Evolutionary conservation across 164 flowering plant genomes (phyloP).

Genomic region (Saururus chinensis): DNA sequence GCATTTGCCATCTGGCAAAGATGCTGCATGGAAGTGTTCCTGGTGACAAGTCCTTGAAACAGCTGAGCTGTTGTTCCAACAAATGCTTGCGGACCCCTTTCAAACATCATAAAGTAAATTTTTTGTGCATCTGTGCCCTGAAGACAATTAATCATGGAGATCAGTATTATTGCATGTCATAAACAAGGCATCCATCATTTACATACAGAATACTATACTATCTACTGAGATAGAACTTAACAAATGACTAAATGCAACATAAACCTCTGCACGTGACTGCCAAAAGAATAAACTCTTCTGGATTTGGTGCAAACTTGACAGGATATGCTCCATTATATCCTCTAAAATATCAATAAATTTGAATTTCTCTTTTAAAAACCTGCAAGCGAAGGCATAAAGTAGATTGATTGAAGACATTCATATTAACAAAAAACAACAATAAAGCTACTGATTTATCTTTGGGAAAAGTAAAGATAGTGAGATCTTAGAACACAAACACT

Average conservation of each 20-base stretch:
- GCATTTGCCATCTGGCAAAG: slow-evolving; percentile 45
- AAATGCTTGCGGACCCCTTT: slow-evolving; percentile 86
- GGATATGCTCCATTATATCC: slow-evolving; percentile 50
- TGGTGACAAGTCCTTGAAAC: slow-evolving; percentile 30
- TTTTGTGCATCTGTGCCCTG: slow-evolving; percentile 56
- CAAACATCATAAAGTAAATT: slow-evolving; percentile 69
- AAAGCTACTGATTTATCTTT: background rate
- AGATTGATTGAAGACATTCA: background rate
- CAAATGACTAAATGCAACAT: slow-evolving; percentile 5
- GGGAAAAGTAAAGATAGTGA: background rate
- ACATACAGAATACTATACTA: background rate
- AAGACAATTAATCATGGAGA: background rate
- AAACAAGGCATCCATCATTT: background rate
- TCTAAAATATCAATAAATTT: slow-evolving; percentile 45
- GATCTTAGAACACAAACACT: background rate
- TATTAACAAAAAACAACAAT: background rate
- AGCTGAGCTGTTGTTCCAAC: slow-evolving; percentile 39
- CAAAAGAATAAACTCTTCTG: slow-evolving; percentile 79
- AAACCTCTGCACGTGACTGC: slow-evolving; percentile 81
- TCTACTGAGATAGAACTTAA: background rate
- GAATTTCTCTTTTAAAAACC: slow-evolving; percentile 31
- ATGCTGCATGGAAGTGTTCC: slow-evolving; percentile 42
- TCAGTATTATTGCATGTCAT: background rate
- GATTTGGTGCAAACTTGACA: slow-evolving; percentile 49
- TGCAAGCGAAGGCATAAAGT: slow-evolving; percentile 9